Evolutionary conservation across 495 filamentous ascomycete genomes (phyloP).

Genomic region (Penicillium maclennaniae): DNA sequence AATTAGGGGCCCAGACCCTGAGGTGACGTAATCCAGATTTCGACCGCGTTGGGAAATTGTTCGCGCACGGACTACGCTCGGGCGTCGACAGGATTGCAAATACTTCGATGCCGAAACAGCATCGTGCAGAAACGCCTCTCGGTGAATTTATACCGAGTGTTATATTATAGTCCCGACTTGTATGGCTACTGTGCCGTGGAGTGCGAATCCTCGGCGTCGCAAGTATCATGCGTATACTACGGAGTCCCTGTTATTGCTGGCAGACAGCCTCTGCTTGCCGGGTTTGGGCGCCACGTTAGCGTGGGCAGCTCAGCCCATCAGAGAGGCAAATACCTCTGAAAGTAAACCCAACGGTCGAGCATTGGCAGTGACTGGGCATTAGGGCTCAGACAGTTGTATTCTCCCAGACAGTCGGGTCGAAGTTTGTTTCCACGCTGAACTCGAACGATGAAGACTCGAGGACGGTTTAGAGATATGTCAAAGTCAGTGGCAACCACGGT

Average conservation of each 20-base stretch:
- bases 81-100: slow-evolving; percentile 4
- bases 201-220: too few relatives aligned
- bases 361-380: neutral
- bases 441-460: neutral
- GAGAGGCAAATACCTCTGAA: neutral
- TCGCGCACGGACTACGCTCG: slow-evolving; percentile 9
- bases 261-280: slow-evolving; percentile 13
- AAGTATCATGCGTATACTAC: neutral
- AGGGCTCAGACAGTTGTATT: slow-evolving; percentile 2
- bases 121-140: slow-evolving; percentile 16
- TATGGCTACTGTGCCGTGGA: neutral
- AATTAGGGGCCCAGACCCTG: slow-evolving; percentile 21
- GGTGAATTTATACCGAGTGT: neutral
- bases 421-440: slow-evolving; percentile 2
- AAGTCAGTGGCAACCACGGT: neutral
- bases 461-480: neutral
- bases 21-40: slow-evolving; percentile 15
- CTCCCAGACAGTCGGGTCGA: slow-evolving; percentile 8
- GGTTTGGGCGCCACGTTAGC: slow-evolving; percentile 9
- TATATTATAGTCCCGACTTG: neutral
- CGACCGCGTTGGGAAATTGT: neutral
- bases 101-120: slow-evolving; percentile 5
- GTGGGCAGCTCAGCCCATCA: slow-evolving; percentile 11
- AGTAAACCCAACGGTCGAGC: neutral
- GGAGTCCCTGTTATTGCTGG: neutral